phyloP scores from a whole-genome alignment of 1,284 basidiomycete species.

The Bjerkandera adusta region DNA sequence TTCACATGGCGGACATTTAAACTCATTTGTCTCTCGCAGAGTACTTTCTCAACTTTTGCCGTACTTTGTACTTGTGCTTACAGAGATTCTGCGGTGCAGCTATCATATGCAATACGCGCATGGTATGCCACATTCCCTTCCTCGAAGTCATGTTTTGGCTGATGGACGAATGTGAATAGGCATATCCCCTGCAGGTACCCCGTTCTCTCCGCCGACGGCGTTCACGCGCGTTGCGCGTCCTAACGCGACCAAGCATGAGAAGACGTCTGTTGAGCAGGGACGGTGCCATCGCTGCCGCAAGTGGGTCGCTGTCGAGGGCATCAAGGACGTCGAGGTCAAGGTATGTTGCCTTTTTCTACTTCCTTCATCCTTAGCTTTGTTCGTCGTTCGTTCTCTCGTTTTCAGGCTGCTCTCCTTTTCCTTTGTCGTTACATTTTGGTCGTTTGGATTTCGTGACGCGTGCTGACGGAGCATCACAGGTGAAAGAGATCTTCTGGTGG shows the following conservation, averaged over 20 bases:
- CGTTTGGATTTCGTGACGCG: background rate
- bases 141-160: background rate
- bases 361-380: background rate
- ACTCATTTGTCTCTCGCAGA: slow-evolving; percentile 18
- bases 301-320: slow-evolving; percentile 69
- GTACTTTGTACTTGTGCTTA: background rate
- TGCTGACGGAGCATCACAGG: slow-evolving; percentile 38
- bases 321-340: slow-evolving; percentile 70
- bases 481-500: slow-evolving; percentile 80
- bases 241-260: slow-evolving; percentile 56
- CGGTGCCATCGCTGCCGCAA: slow-evolving; percentile 72
- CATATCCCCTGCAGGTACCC: slow-evolving; percentile 47
- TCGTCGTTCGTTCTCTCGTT: no score
- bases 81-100: slow-evolving; percentile 32
- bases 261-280: slow-evolving; percentile 58
- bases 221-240: slow-evolving; percentile 51
- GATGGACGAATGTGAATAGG: slow-evolving; percentile 10
- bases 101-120: slow-evolving; percentile 82
- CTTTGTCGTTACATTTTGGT: background rate
- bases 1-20: background rate
- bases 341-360: slow-evolving; percentile 38
- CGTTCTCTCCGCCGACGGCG: slow-evolving; percentile 72
- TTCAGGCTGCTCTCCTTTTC: background rate
- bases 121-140: slow-evolving; percentile 39
- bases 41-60: slow-evolving; percentile 20